Evolutionary conservation across 1,284 basidiomycete genomes (phyloP).

Genomic region (Grifola frondosa): DNA sequence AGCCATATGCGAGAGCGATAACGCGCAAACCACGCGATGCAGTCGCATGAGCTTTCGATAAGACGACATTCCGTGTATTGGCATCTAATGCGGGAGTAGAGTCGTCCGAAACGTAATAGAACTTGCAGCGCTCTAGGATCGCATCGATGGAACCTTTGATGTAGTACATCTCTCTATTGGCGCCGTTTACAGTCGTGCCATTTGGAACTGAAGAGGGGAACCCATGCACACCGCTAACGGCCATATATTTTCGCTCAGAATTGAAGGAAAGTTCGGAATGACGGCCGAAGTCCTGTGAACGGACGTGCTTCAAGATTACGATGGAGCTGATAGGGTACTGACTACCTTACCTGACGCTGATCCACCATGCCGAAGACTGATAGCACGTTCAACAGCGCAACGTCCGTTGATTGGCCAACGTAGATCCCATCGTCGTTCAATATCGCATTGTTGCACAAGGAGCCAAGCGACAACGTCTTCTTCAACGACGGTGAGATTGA

Average conservation of each 20-base stretch:
- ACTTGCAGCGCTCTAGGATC: constrained; percentile 82
- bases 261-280: constrained; percentile 85
- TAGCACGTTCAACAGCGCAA: constrained; percentile 87
- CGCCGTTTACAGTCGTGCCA: constrained; percentile 40
- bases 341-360: constrained; percentile 65
- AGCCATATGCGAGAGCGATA: constrained; percentile 89
- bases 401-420: constrained; percentile 92
- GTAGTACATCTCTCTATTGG: constrained; percentile 71
- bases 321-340: constrained; percentile 24
- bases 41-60: constrained; percentile 67
- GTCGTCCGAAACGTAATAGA: constrained; percentile 84
- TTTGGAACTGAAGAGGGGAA: constrained; percentile 28
- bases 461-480: constrained; percentile 66
- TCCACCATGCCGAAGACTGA: constrained; percentile 70
- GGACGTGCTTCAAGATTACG: not conserved
- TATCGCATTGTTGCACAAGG: constrained; percentile 71
- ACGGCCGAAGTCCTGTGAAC: constrained; percentile 64
- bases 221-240: constrained; percentile 71
- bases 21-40: constrained; percentile 82
- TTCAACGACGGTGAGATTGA: constrained; percentile 53
- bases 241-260: constrained; percentile 93
- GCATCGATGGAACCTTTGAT: constrained; percentile 92
- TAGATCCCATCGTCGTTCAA: constrained; percentile 73
- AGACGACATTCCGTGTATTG: constrained; percentile 63
- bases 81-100: constrained; percentile 78